A percentile compares a stretch with the other conserved stretches of the same genome.
Conservation (phyloP, 805 yeast genomes). For the Teunomyces atbi region DNA sequence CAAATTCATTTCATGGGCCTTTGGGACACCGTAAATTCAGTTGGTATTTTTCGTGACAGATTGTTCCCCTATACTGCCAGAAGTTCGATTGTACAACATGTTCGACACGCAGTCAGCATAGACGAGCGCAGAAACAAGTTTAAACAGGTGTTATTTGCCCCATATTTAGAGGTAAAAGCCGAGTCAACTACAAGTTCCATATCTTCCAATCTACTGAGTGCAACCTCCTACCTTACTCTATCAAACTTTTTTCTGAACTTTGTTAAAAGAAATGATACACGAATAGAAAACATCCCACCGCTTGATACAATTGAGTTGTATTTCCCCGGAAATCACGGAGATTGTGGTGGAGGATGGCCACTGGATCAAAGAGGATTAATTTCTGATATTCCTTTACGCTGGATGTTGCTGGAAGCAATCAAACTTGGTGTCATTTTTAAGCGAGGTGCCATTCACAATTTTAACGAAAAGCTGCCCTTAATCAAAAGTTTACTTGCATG, state of each 20-base stretch:
- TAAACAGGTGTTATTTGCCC: constrained; percentile 53
- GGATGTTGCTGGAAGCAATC: constrained; percentile 59
- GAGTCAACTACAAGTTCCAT: not conserved
- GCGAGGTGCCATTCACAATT: constrained; percentile 37
- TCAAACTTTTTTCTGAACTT: constrained; percentile 9
- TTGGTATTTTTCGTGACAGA: constrained; percentile 57
- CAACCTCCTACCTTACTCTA: constrained; percentile 1
- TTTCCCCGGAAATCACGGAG: constrained; percentile 72
- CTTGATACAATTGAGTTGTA: constrained; percentile 50
- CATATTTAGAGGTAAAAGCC: not conserved
- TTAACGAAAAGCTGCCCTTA: constrained; percentile 38
- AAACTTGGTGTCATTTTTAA: constrained; percentile 50
- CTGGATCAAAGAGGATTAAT: constrained; percentile 45
- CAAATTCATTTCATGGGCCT: constrained; percentile 59
- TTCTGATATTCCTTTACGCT: constrained; percentile 54
- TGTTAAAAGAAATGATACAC: not conserved
- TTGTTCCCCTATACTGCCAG: constrained; percentile 58
- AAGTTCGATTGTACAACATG: constrained; percentile 51
- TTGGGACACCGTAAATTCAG: constrained; percentile 69
- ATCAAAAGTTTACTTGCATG: constrained; percentile 45
- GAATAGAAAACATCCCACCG: constrained; percentile 9
- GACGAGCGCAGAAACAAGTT: constrained; percentile 67
- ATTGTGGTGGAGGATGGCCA: constrained; percentile 68
- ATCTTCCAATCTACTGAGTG: not conserved
- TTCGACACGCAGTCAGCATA: constrained; percentile 65